Evolutionary conservation across 2,329 filamentous ascomycete species (phyloP).

Genomic region (Exophiala bonariae): DNA sequence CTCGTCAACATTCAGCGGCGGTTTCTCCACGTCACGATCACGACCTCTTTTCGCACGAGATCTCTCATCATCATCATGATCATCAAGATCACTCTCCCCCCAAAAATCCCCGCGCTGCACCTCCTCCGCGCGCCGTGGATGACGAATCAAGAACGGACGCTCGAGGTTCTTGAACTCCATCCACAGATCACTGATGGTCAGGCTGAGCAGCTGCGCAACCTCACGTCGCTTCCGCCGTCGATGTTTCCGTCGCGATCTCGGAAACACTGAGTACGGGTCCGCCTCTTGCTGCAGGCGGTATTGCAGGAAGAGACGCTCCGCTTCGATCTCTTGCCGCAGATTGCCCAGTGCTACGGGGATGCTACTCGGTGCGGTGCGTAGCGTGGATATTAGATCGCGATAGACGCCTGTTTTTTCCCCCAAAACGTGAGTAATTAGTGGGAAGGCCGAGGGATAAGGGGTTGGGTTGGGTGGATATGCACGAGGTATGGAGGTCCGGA

Average conservation of each 20-base stretch:
- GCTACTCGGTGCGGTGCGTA: slow-evolving; percentile 15
- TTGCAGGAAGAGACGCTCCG: slow-evolving; percentile 19
- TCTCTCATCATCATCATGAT: too few species aligned
- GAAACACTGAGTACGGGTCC: slow-evolving; percentile 22
- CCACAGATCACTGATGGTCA: slow-evolving; percentile 22
- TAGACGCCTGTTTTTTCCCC: slow-evolving; percentile 20
- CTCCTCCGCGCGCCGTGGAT: slow-evolving; percentile 14
- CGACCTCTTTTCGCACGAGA: too few species aligned
- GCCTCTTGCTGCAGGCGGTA: slow-evolving; percentile 20
- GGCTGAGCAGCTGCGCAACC: slow-evolving; percentile 14
- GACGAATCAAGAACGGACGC: slow-evolving; percentile 22
- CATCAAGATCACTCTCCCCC: slow-evolving; percentile 10
- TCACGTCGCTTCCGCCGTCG: slow-evolving; percentile 15
- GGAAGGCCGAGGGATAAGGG: too few species aligned
- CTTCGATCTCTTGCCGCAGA: slow-evolving; percentile 24
- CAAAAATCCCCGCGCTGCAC: slow-evolving; percentile 20
- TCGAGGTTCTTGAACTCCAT: slow-evolving; percentile 25
- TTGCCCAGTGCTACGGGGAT: slow-evolving; percentile 26
- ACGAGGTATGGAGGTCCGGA: not conserved
- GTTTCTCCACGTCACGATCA: slow-evolving; percentile 18
- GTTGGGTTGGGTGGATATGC: too few species aligned
- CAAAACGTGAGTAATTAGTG: not conserved
- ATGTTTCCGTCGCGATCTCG: slow-evolving; percentile 6
- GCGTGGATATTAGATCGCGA: slow-evolving; percentile 21
- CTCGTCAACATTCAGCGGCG: slow-evolving; percentile 3